These are phyloP conservation scores for Epithemia pelagica DNA, from an alignment of 108 stramenopile genomes.

Conservation along the genomic window DNA sequence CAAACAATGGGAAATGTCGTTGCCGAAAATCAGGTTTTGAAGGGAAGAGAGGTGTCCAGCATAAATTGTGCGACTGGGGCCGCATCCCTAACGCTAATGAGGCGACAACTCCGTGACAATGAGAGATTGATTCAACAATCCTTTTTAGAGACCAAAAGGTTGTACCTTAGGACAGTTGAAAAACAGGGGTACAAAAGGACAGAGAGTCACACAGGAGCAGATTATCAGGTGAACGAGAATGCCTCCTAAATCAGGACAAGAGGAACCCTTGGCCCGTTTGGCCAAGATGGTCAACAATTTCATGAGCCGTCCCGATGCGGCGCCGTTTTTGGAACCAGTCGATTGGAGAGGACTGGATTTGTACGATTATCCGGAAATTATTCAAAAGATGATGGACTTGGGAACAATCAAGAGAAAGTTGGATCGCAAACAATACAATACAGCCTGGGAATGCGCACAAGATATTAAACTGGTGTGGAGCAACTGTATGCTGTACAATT, in stretches of 20 bases:
- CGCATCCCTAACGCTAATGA: too few species aligned
- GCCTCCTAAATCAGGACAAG: conserved; percentile 40
- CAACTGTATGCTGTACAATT: conserved; percentile 96
- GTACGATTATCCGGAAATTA: conserved; percentile 90
- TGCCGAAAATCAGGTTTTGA: too few species aligned
- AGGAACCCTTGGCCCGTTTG: conserved; percentile 46
- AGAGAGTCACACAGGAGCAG: too few species aligned
- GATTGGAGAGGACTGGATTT: conserved; percentile 92
- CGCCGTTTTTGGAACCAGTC: conserved; percentile 89
- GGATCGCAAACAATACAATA: conserved; percentile 70
- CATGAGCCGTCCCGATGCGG: conserved; percentile 45
- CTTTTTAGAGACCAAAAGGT: too few species aligned
- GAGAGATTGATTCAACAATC: too few species aligned
- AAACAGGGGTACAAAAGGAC: too few species aligned
- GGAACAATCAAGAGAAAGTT: conserved; percentile 87
- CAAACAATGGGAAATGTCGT: too few species aligned
- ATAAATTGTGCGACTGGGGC: too few species aligned
- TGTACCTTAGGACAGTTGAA: too few species aligned
- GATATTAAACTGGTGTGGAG: conserved; percentile 94
- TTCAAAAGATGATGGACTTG: conserved; percentile 94
- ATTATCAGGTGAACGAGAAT: too few species aligned
- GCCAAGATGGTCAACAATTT: conserved; percentile 63
- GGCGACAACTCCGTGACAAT: too few species aligned
- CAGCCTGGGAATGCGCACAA: conserved; percentile 66
- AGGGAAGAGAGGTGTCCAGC: too few species aligned